Base-by-base conservation (phyloP, 2,329 filamentous ascomycete genomes). In the Aspergillaceae sp. region DNA sequence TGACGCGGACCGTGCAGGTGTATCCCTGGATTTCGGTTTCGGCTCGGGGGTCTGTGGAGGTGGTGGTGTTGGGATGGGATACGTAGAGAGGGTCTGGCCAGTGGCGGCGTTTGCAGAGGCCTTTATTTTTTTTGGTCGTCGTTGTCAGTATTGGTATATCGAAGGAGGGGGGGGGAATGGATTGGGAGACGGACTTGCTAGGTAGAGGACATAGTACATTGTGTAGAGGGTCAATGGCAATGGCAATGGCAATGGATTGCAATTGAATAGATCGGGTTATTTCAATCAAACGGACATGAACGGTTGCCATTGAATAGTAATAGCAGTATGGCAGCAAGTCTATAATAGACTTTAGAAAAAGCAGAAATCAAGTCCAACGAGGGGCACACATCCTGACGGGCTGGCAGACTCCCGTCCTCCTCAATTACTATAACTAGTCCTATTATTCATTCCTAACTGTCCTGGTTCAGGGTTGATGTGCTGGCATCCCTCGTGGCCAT, bases 41-140 rank as follows among this genome's bases (percentile, higher is more conserved):
- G 34, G 34, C 3, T 19, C n/a, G 26, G 34, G 34, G 34, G n/a
- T n/a, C 26, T 11, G 34, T 36, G n/a, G 34, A n/a, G n/a, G 34
- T 36, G 34, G 75, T 79, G 54, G 76, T 72, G 60, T 82, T 83
- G 57, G 78, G 79, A 75, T 85, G 88, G 61, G 83, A 84, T 70
- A 92, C 85, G 76, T 94, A 97, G 65, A 81, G 77, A 60, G 91
- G 91, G 66, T 94, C 87, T 57, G 82, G 83, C 91, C 91, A 97
- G 70, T 88, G 87, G 68, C 91, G 88, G 59, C 91, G 88, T 67
- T 87, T 85, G 77, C 91, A 97, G 62, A 96, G 84, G 72, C 89
- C 91, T 97, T 65, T 49, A 44, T 11, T 10, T 38, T 36, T 5
- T 28, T 28, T 8, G 3, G 26, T 38, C 26, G 11, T 28, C 19